Base-by-base conservation (phyloP, 495 filamentous ascomycete genomes). In the Penicillium soppii region DNA sequence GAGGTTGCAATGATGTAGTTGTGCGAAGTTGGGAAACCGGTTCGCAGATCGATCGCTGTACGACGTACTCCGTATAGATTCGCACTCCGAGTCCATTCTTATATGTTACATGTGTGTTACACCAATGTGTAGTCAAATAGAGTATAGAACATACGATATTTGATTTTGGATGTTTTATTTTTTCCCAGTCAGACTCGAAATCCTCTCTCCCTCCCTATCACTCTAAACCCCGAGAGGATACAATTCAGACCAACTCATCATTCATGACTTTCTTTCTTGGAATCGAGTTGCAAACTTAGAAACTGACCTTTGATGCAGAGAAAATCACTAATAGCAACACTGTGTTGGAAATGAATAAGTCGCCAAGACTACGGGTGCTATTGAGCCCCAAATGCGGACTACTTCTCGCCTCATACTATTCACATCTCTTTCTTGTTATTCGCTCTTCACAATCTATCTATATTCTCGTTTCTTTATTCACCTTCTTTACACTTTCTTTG, bases 301-400 rank as follows among this genome's bases (percentile, higher is more conserved):
- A 4, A 27, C 13, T n/a, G 21, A 17, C 10, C n/a, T 7, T 21
- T 20, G 42, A 44, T 15, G 19, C 43, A 36, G 19, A 15, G 27
- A 40, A 49, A 26, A 19, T 30, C 35, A 25, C 45, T 33, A 15
- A 39, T 47, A 22, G 41, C 40, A 6, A 8, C 40, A 21, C 29
- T 12, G 13, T 12, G 7, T 7, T n/a, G 13, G 10, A 15, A 36
- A 46, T 45, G 42, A 38, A 45, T 53, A 46, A 33, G 21, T 7
- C 43, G 19, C 46, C 33, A 9, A 17, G 22, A 9, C 17, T 20
- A 1, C 10, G 7, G 32, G 22, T 13, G 16, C 29, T 43, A 46
- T 53, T 46, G 42, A 46, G 15, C 19, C 42, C 41, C 50, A 19
- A 52, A 52, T 44, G 22, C 32, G 49, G 49, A 30, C 37, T 37